These are phyloP conservation scores for Ophiostoma pallidulum DNA, from an alignment of 2,329 filamentous ascomycete species.

Conservation along the genomic window DNA sequence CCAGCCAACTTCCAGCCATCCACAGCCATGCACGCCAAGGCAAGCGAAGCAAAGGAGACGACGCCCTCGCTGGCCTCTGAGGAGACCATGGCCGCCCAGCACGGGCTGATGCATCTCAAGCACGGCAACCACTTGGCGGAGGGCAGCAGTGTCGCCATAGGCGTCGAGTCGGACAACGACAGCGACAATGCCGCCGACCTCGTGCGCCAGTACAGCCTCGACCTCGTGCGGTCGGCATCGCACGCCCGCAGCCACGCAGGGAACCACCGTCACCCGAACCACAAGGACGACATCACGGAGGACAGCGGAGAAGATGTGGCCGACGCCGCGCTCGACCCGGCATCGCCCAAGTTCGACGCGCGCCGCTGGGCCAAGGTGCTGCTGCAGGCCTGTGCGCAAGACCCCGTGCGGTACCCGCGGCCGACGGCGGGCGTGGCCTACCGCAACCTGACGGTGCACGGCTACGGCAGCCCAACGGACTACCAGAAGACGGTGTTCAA, in stretches of 20 bases:
- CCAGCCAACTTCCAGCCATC: too few relatives aligned
- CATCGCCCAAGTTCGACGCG: conserved; percentile 33
- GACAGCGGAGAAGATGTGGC: too few relatives aligned
- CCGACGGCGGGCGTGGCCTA: conserved; percentile 52
- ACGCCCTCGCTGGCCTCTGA: too few relatives aligned
- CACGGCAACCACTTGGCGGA: too few relatives aligned
- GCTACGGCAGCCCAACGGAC: conserved; percentile 57
- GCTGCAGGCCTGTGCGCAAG: conserved; percentile 29
- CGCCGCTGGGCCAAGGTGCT: conserved; percentile 37
- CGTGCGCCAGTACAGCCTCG: conserved; percentile 14
- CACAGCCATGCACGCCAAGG: too few relatives aligned
- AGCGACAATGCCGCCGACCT: not conserved
- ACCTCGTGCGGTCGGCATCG: conserved; percentile 13
- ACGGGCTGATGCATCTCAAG: too few relatives aligned
- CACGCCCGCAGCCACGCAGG: too few relatives aligned
- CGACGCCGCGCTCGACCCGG: conserved; percentile 34
- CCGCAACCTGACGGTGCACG: conserved; percentile 57
- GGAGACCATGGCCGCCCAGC: too few relatives aligned
- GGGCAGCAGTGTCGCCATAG: too few relatives aligned
- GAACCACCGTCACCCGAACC: too few relatives aligned
- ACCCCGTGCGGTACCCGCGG: conserved; percentile 18
- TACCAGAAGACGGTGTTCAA: conserved; percentile 60
- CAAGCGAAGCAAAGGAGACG: too few relatives aligned
- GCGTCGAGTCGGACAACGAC: not conserved
- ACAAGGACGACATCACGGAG: too few relatives aligned